These are phyloP conservation scores for Coemansia interrupta DNA, from an alignment of 192 early-diverging fungal species.

Conservation along the genomic window DNA sequence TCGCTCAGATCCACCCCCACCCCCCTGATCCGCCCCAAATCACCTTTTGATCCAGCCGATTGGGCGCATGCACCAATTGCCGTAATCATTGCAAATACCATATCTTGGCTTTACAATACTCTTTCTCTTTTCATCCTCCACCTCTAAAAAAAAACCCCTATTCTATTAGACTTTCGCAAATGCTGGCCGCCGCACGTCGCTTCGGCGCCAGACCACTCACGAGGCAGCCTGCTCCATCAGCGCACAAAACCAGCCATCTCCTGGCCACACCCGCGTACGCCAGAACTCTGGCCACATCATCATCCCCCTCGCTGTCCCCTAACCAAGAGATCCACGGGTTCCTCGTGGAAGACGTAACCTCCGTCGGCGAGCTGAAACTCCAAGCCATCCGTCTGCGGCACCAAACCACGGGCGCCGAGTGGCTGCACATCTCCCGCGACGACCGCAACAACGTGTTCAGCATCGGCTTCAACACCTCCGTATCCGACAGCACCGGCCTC, in stretches of 20 bases:
- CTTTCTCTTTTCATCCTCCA: too few relatives aligned
- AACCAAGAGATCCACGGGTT: constrained; percentile 43
- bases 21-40: too few relatives aligned
- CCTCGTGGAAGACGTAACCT: constrained; percentile 49
- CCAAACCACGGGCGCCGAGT: constrained; percentile 73
- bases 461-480: constrained; percentile 85
- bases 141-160: too few relatives aligned
- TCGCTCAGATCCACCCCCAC: too few relatives aligned
- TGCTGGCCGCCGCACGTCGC: too few relatives aligned
- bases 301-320: constrained; percentile 10
- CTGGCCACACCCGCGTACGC: not conserved
- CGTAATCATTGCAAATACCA: too few relatives aligned
- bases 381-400: constrained; percentile 74
- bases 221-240: not conserved
- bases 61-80: too few relatives aligned
- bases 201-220: too few relatives aligned
- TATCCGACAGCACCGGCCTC: constrained; percentile 77
- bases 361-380: constrained; percentile 74
- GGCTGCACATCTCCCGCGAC: constrained; percentile 82
- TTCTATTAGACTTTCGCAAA: too few relatives aligned
- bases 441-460: constrained; percentile 94
- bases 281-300: not conserved
- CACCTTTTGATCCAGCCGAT: too few relatives aligned
- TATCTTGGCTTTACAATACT: too few relatives aligned
- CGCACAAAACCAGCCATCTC: not conserved